These are phyloP conservation scores for Rhynchospora pubera DNA, from an alignment of 176 grass and related monocot genomes.

Conservation along the genomic window DNA sequence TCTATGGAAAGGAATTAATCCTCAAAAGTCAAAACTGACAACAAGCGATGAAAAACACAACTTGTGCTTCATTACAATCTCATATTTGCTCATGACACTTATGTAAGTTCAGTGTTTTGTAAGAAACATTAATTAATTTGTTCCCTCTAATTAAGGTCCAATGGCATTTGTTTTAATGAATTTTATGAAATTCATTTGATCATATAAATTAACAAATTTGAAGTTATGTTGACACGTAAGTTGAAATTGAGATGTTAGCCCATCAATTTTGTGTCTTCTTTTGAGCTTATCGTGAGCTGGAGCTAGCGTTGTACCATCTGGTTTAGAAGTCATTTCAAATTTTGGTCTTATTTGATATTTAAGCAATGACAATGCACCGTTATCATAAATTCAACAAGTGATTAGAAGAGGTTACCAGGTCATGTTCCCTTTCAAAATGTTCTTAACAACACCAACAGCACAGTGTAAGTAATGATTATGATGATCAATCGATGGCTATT, in stretches of 20 bases:
- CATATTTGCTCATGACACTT: no score
- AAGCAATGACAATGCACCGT: slow-evolving; percentile 6
- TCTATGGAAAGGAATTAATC: no score
- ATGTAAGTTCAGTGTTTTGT: no score
- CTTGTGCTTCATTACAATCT: no score
- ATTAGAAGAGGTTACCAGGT: background rate
- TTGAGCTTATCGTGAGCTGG: background rate
- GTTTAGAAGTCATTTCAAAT: slow-evolving; percentile 9
- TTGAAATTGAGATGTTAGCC: background rate
- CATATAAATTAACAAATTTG: no score
- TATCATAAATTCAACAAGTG: background rate
- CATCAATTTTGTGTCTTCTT: background rate
- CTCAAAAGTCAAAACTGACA: no score
- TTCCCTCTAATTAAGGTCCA: no score
- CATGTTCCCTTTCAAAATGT: background rate
- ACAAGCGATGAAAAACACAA: no score
- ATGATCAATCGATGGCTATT: background rate
- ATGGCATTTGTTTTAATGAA: no score
- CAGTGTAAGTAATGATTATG: background rate
- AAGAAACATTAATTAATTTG: no score
- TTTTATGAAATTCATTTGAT: no score
- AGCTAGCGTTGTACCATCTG: background rate
- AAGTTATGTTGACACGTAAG: background rate
- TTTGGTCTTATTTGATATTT: slow-evolving; percentile 18
- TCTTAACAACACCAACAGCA: background rate